Evolutionary conservation across 768 basidiomycete genomes (phyloP).

Genomic region (Russula dissimulans): DNA sequence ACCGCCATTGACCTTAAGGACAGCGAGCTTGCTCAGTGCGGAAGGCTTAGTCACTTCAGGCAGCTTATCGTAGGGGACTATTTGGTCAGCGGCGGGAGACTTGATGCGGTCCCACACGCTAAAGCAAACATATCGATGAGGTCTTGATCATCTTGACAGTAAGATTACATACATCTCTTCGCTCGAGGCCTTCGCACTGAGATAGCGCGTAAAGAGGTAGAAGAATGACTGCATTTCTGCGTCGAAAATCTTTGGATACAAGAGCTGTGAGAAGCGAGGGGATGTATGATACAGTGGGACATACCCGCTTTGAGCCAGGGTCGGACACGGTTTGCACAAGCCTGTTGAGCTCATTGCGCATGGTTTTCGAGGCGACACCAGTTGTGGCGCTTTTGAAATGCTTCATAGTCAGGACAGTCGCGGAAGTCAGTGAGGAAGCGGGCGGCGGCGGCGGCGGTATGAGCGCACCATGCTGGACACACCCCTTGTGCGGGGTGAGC

Average conservation of each 20-base stretch:
- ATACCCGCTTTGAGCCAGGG: constrained; percentile 48
- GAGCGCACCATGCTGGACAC: constrained; percentile 19
- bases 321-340: constrained; percentile 58
- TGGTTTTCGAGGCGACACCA: constrained; percentile 46
- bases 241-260: constrained; percentile 56
- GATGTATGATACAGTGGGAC: neutral
- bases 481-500: constrained; percentile 19
- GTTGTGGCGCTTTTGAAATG: constrained; percentile 33
- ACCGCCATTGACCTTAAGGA: constrained; percentile 93
- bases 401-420: neutral
- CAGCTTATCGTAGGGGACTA: constrained; percentile 73
- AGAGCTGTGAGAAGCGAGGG: constrained; percentile 12
- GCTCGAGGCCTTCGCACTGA: constrained; percentile 79
- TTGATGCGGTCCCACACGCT: constrained; percentile 47
- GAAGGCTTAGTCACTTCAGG: constrained; percentile 46
- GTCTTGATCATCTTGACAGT: neutral
- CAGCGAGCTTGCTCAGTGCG: constrained; percentile 85
- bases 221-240: constrained; percentile 92
- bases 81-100: constrained; percentile 76
- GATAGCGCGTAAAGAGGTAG: constrained; percentile 86
- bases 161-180: constrained; percentile 63
- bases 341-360: constrained; percentile 58
- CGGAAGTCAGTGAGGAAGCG: neutral
- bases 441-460: neutral
- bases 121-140: neutral